A percentile compares a stretch with the other conserved stretches of the same genome.
phyloP scores from a whole-genome alignment of 306 rosid species.

The Alnus rubra region DNA sequence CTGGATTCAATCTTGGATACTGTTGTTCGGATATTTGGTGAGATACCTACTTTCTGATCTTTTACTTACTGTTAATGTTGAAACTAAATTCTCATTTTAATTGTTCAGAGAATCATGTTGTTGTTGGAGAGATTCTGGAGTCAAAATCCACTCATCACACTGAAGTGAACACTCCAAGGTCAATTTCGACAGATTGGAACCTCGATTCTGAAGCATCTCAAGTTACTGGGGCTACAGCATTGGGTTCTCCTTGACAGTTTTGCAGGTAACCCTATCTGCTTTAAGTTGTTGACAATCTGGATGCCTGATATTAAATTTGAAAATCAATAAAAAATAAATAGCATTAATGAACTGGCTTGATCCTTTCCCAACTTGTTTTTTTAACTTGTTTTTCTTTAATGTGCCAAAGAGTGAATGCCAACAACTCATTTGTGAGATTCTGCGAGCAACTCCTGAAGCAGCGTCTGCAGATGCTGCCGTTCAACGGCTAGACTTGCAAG shows the following conservation, averaged over 20 bases:
- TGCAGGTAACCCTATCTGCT: slow-evolving; percentile 62
- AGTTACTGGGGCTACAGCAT: slow-evolving; percentile 93
- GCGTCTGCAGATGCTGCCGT: slow-evolving; percentile 99
- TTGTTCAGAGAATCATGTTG: slow-evolving; percentile 82
- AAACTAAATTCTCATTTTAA: slow-evolving; percentile 28
- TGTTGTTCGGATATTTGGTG: slow-evolving; percentile 83
- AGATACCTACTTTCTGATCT: slow-evolving; percentile 22
- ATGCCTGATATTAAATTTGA: slow-evolving; percentile 25
- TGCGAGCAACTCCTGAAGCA: slow-evolving; percentile 99
- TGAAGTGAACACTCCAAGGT: slow-evolving; percentile 75
- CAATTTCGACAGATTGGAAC: slow-evolving; percentile 73
- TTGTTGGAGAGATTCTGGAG: slow-evolving; percentile 92
- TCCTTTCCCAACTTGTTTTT: slow-evolving; percentile 22
- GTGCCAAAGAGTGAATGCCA: slow-evolving; percentile 91
- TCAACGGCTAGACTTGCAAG: slow-evolving; percentile 97
- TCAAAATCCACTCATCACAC: slow-evolving; percentile 63
- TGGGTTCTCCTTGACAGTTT: slow-evolving; percentile 91
- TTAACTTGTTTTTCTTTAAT: slow-evolving; percentile 27
- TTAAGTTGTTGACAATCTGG: slow-evolving; percentile 9
- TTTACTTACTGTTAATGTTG: slow-evolving; percentile 17
- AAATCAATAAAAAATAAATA: background rate
- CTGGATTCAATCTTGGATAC: slow-evolving; percentile 86
- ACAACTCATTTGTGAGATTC: slow-evolving; percentile 95
- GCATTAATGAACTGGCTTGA: slow-evolving; percentile 6
- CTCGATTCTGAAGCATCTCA: slow-evolving; percentile 89